Percentiles rank a stretch among this genome's conserved stretches.
phyloP scores from a whole-genome alignment of 148 eudicot genomes.

The Amaranthus hypochondriacus region DNA sequence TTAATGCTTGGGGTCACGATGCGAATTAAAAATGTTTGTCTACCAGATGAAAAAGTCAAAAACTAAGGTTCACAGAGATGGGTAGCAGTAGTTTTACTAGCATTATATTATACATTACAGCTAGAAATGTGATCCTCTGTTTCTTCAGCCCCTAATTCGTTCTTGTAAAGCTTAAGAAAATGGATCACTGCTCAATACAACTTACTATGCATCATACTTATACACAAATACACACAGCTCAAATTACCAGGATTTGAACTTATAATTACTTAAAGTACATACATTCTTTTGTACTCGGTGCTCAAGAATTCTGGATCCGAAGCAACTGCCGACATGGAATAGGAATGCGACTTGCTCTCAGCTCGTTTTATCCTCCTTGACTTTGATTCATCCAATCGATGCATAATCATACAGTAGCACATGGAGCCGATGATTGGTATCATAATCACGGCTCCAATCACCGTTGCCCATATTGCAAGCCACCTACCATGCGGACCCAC shows the following conservation, averaged over 20 bases:
- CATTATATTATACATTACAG: constrained; percentile 19
- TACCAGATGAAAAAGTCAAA: no score
- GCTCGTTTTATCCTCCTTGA: constrained; percentile 55
- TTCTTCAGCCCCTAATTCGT: not conserved
- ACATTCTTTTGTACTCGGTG: constrained; percentile 68
- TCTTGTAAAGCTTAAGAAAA: constrained; percentile 6
- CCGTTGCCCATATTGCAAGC: constrained; percentile 81
- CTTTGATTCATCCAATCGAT: constrained; percentile 60
- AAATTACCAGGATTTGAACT: not conserved
- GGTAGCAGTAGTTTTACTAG: constrained; percentile 1
- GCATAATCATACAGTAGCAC: constrained; percentile 75
- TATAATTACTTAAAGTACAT: constrained; percentile 54
- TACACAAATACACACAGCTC: constrained; percentile 10
- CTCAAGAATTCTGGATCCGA: constrained; percentile 67
- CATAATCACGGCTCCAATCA: constrained; percentile 81
- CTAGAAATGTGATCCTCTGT: not conserved
- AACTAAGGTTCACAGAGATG: not conserved
- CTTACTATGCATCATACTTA: constrained; percentile 1
- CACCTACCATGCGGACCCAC: constrained; percentile 68
- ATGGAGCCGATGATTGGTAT: constrained; percentile 80
- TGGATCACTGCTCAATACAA: constrained; percentile 18
- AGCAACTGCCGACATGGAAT: constrained; percentile 49
- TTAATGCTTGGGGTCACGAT: no score
- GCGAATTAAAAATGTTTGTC: no score
- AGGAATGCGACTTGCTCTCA: constrained; percentile 56